A percentile compares a stretch with the other conserved stretches of the same genome.
Conservation (phyloP, 371 early-diverging fungal species). For the Apophysomyces variabilis region DNA sequence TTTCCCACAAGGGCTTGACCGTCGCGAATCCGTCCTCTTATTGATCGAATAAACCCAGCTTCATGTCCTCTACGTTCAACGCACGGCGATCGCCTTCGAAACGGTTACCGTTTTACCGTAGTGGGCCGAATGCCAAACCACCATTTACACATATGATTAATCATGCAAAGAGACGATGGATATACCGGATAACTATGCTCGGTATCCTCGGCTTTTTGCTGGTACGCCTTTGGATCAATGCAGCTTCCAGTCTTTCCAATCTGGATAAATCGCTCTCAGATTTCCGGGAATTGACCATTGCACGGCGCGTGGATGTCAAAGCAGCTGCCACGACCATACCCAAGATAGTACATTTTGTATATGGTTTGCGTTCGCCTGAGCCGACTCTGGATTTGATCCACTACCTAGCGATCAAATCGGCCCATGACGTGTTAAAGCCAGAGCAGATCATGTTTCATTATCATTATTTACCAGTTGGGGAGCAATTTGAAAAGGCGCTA, state of each 20-base stretch:
- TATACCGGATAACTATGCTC: neutral
- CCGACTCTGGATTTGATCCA: slow-evolving; percentile 54
- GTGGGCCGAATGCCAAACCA: neutral
- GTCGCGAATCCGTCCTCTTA: too few relatives aligned
- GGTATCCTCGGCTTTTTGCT: neutral
- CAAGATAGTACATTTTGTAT: slow-evolving; percentile 58
- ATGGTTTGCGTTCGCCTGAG: slow-evolving; percentile 47
- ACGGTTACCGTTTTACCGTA: slow-evolving; percentile 4
- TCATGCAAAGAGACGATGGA: neutral
- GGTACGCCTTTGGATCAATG: neutral
- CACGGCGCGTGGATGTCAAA: slow-evolving; percentile 19
- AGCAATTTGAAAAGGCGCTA: slow-evolving; percentile 48
- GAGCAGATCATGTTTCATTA: slow-evolving; percentile 57
- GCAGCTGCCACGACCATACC: slow-evolving; percentile 38
- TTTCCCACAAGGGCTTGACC: too few relatives aligned
- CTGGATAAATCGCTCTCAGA: neutral
- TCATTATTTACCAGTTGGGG: slow-evolving; percentile 49
- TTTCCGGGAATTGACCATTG: slow-evolving; percentile 32
- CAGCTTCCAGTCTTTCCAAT: neutral
- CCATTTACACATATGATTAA: neutral
- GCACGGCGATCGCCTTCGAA: slow-evolving; percentile 1
- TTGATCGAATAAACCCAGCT: neutral
- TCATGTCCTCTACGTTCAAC: neutral
- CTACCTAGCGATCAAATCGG: slow-evolving; percentile 58
- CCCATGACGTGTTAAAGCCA: slow-evolving; percentile 52